phyloP scores from a whole-genome alignment of 805 yeast species.

The Myxozyma melibiosi region DNA sequence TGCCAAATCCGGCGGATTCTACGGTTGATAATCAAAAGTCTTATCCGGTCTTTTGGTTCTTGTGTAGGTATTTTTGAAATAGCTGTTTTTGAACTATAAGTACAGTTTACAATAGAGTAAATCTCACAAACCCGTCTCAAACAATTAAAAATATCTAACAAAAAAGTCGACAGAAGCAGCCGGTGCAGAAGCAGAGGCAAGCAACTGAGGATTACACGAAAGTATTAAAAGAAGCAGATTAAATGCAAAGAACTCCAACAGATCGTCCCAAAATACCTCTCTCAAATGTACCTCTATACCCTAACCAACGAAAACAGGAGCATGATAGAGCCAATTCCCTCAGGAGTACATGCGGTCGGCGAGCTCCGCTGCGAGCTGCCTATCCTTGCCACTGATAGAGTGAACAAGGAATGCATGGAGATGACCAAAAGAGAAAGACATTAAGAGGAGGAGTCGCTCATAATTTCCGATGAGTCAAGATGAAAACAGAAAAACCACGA shows the following conservation, averaged over 20 bases:
- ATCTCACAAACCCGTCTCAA: not conserved
- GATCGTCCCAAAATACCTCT: constrained; percentile 10
- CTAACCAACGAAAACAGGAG: not conserved
- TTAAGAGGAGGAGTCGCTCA: too few relatives aligned
- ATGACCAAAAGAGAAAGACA: too few relatives aligned
- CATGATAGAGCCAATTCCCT: not conserved
- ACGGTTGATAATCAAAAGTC: too few relatives aligned
- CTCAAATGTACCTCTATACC: constrained; percentile 10
- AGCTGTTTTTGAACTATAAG: not conserved
- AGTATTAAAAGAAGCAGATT: not conserved
- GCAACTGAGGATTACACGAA: not conserved
- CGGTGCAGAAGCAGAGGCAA: not conserved
- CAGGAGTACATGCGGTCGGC: too few relatives aligned
- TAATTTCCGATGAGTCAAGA: too few relatives aligned
- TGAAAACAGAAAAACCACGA: not conserved
- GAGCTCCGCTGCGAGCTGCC: too few relatives aligned
- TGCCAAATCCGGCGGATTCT: too few relatives aligned
- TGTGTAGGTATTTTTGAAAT: not conserved
- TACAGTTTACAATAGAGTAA: not conserved
- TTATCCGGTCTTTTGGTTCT: too few relatives aligned
- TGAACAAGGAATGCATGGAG: not conserved
- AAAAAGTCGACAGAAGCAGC: not conserved
- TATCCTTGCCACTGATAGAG: too few relatives aligned
- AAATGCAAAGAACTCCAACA: constrained; percentile 8
- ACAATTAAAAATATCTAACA: constrained; percentile 1